phyloP scores from a whole-genome alignment of 495 filamentous ascomycete species.

The Lentithecium fluviatile region DNA sequence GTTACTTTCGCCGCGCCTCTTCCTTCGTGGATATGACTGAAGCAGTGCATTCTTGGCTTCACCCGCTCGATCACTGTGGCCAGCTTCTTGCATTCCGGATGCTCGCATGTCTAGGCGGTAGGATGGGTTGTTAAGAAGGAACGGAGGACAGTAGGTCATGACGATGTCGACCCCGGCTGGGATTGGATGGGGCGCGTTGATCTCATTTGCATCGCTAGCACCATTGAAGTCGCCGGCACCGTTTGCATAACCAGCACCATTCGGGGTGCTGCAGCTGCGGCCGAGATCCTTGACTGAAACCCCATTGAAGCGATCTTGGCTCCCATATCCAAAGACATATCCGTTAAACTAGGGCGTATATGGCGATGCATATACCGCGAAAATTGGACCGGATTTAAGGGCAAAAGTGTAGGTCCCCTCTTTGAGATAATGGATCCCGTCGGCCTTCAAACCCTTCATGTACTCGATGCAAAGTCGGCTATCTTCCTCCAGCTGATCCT shows the following conservation, averaged over 20 bases:
- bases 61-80: slow-evolving; percentile 44
- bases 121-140: not conserved
- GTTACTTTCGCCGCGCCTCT: slow-evolving; percentile 23
- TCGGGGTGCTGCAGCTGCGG: no score
- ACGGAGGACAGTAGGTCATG: slow-evolving; percentile 21
- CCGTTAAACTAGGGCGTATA: slow-evolving; percentile 12
- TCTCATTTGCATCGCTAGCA: no score
- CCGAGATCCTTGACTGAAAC: no score
- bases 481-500: not conserved
- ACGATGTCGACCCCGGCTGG: slow-evolving; percentile 20
- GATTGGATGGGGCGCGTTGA: not conserved
- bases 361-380: slow-evolving; percentile 19
- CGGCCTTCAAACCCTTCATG: not conserved
- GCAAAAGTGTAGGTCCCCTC: slow-evolving; percentile 18
- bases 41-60: slow-evolving; percentile 54
- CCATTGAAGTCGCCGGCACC: no score
- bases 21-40: slow-evolving; percentile 58
- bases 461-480: not conserved
- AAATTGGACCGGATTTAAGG: not conserved
- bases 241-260: no score
- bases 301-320: slow-evolving; percentile 23
- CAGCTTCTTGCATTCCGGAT: slow-evolving; percentile 6
- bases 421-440: slow-evolving; percentile 10
- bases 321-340: slow-evolving; percentile 14
- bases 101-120: slow-evolving; percentile 7